Evolutionary conservation across 306 rosid genomes (phyloP).

Genomic region (Oemleria cerasiformis): DNA sequence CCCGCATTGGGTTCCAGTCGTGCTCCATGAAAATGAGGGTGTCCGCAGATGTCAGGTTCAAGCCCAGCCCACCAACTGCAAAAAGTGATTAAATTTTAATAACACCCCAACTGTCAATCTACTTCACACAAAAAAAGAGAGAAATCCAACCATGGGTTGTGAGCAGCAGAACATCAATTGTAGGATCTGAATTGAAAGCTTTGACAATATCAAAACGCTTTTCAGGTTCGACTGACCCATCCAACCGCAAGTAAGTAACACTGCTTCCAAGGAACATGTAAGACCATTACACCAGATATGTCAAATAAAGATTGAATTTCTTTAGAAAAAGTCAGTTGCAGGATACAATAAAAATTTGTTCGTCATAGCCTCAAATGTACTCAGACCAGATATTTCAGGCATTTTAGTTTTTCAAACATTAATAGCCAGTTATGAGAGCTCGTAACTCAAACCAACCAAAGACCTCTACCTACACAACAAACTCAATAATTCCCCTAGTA

Average conservation of each 20-base stretch:
- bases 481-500: too few relatives aligned
- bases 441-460: too few relatives aligned
- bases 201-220: constrained; percentile 94
- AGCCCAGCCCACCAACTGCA: constrained; percentile 96
- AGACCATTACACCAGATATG: not conserved
- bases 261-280: constrained; percentile 33
- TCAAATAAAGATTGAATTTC: too few relatives aligned
- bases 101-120: constrained; percentile 4
- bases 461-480: too few relatives aligned
- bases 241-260: constrained; percentile 86
- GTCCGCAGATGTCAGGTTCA: constrained; percentile 96
- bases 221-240: constrained; percentile 86
- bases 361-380: not conserved
- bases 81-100: constrained; percentile 20
- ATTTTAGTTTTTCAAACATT: not conserved
- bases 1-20: constrained; percentile 99
- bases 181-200: constrained; percentile 96
- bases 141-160: constrained; percentile 78
- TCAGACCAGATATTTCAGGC: not conserved
- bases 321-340: too few relatives aligned
- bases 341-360: not conserved
- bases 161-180: constrained; percentile 85
- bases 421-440: too few relatives aligned
- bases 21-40: constrained; percentile 97
- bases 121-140: not conserved